Evolutionary conservation across 495 filamentous ascomycete species (phyloP), one percentile per base, ranked within the genome.

Genomic region (Trichoderma reesei): DNA sequence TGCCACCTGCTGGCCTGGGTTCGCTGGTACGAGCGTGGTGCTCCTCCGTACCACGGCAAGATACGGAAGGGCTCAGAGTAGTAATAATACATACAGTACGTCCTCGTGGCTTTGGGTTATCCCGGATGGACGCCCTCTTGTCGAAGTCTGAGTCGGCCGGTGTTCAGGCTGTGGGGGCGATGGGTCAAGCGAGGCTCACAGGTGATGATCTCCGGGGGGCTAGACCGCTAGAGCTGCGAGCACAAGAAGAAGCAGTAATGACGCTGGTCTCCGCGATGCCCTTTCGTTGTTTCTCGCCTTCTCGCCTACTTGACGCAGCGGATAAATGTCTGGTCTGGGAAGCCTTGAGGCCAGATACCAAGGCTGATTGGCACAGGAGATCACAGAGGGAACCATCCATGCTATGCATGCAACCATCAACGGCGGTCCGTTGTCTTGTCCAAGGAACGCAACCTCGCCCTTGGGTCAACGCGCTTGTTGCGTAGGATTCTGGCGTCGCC

Each of bases 181-280:
- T 56, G 51, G 51, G 51, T 36, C 51, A 56, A 56, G 51, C 51
- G 51, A 56, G 51, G 51, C 26, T 56, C 51, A 56, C 11, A 56
- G 51, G 51, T 34, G 51, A 56, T 26, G 51, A 56, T 56, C 51
- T 48, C 51, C 6, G 51, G 51, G 26, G 51, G 51, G 51, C 51
- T 56, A 56, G 51, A 56, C 51, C 26, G 51, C 20, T 56, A 56
- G 51, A 56, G 26, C 51, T 56, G 31, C 51, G 16, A 48, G 16
- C n/a, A 18, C 18, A 16, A 18, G 7, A 8, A 48, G 18, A 16
- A 48, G 8, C 18, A n/a, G 44, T 18, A 48, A 18, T 48, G 20
- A 18, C 16, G 44, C n/a, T 18, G 44, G 44, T 1, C 20, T 48
- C 44, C 20, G 44, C 26, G 44, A 20, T 48, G n/a, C 44, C 20